Percentiles rank a stretch among this genome's conserved stretches.
Conservation (phyloP, 2,329 filamentous ascomycete genomes). For the Fusarium sp. region DNA sequence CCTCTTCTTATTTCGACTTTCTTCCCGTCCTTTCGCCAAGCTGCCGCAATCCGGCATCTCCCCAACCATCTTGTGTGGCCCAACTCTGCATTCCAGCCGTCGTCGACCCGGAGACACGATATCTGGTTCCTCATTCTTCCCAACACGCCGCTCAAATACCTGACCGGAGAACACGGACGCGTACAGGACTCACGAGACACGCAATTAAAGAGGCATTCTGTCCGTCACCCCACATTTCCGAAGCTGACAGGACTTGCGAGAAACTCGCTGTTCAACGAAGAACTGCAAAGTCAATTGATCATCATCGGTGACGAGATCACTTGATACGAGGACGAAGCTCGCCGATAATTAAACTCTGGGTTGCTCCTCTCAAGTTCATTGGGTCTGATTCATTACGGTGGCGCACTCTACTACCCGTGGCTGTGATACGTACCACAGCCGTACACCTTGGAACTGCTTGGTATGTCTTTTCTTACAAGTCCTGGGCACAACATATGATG, state of each 20-base stretch:
- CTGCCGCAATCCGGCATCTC: conserved; percentile 13
- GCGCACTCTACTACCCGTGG: conserved; percentile 29
- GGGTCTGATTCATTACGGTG: conserved; percentile 37
- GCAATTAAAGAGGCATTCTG: neutral
- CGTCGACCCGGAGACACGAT: conserved; percentile 34
- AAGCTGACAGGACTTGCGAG: neutral
- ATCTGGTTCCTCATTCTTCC: conserved; percentile 24
- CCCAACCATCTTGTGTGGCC: conserved; percentile 20
- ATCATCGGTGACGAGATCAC: conserved; percentile 19
- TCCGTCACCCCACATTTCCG: conserved; percentile 17
- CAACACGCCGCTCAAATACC: conserved; percentile 2
- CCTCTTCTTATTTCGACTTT: conserved; percentile 17
- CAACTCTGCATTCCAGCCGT: conserved; percentile 34
- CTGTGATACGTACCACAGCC: conserved; percentile 34
- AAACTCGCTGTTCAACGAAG: conserved; percentile 1
- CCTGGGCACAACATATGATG: neutral
- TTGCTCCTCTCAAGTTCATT: conserved; percentile 26
- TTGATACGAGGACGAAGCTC: conserved; percentile 28
- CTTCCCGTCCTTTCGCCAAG: conserved; percentile 4
- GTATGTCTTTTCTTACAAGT: conserved; percentile 20
- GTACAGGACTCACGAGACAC: conserved; percentile 8
- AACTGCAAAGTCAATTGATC: conserved; percentile 3
- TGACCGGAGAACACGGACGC: neutral
- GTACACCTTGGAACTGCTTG: conserved; percentile 17
- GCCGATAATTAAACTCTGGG: conserved; percentile 34